Evolutionary conservation across 768 basidiomycete genomes (phyloP), one percentile per base, ranked within the genome.

Genomic region (Macrolepiota fuliginosa): DNA sequence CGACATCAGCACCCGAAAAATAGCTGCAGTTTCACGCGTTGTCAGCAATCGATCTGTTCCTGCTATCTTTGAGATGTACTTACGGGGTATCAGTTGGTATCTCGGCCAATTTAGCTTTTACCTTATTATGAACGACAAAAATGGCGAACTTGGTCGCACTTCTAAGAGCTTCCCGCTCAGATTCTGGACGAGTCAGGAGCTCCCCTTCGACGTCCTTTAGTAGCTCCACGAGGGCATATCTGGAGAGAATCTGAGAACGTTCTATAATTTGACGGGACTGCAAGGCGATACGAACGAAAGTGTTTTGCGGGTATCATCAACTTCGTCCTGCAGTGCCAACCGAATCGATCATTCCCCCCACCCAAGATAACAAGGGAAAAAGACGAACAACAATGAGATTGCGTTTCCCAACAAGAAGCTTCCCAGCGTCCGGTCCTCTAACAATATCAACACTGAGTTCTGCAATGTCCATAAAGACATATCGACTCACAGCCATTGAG

Each of bases 51-150:
- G 36, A 39, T 54, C 52, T 58, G 17, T 63, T 42, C 12, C 3
- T 11, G 19, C 22, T 49, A 25, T 27, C 24, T 12, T 27, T 10
- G 53, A 15, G 27, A 15, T 47, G 19, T 25, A 75, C 85, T 70
- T 70, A 93, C 90, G 81, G 83, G 27, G 81, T 79, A 62, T 84
- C 83, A 1, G 78, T 66, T 2, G 94, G 91, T 39, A 99, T 76
- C 49, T 84, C 75, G 27, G 86, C 95, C 37, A 87, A 71, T 77
- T 99, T 99, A 35, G 80, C 78, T 76, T 98, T 98, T 63, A 87
- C 79, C 78, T 98, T 98, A 79, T 95, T 93, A 75, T 95, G 92
- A 25, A 96, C 92, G 51, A 98, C 96, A 69, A 98, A 99, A 65
- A 98, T 79, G 1, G 85, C 96, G 63, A 99, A 94, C 71, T 90